phyloP scores from a whole-genome alignment of 495 filamentous ascomycete species.

The Acidiella bohemica region DNA sequence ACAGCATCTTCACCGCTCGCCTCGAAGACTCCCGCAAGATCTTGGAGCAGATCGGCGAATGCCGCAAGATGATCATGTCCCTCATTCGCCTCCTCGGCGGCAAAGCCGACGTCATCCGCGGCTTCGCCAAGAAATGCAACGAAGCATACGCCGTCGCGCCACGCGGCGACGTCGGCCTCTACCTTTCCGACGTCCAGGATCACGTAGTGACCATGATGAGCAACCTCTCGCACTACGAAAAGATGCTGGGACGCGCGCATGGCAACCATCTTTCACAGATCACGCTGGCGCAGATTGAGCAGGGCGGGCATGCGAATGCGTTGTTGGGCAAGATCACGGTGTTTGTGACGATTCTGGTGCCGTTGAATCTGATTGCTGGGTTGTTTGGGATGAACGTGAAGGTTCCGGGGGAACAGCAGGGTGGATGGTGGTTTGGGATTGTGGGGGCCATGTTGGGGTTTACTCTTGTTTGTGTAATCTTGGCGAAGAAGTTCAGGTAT shows the following conservation, averaged over 20 bases:
- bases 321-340: slow-evolving; percentile 92
- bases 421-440: slow-evolving; percentile 68
- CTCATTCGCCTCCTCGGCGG: slow-evolving; percentile 86
- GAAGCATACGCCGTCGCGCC: slow-evolving; percentile 90
- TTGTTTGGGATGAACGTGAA: slow-evolving; percentile 95
- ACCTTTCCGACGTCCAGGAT: slow-evolving; percentile 93
- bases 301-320: slow-evolving; percentile 68
- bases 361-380: slow-evolving; percentile 90
- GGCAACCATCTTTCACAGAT: slow-evolving; percentile 93
- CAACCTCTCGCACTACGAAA: slow-evolving; percentile 89
- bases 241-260: slow-evolving; percentile 91
- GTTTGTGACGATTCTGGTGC: slow-evolving; percentile 83
- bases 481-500: slow-evolving; percentile 36
- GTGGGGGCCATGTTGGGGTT: slow-evolving; percentile 51
- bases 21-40: slow-evolving; percentile 76
- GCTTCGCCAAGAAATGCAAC: slow-evolving; percentile 96
- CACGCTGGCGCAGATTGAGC: slow-evolving; percentile 71
- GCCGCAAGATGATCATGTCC: slow-evolving; percentile 87
- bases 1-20: slow-evolving; percentile 81
- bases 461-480: slow-evolving; percentile 37
- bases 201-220: slow-evolving; percentile 99
- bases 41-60: slow-evolving; percentile 72
- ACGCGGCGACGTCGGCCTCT: slow-evolving; percentile 87
- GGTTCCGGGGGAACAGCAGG: slow-evolving; percentile 52
- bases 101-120: slow-evolving; percentile 92